These are phyloP conservation scores for Phytophthora europaea DNA, from an alignment of 352 stramenopile species.

Conservation along the genomic window DNA sequence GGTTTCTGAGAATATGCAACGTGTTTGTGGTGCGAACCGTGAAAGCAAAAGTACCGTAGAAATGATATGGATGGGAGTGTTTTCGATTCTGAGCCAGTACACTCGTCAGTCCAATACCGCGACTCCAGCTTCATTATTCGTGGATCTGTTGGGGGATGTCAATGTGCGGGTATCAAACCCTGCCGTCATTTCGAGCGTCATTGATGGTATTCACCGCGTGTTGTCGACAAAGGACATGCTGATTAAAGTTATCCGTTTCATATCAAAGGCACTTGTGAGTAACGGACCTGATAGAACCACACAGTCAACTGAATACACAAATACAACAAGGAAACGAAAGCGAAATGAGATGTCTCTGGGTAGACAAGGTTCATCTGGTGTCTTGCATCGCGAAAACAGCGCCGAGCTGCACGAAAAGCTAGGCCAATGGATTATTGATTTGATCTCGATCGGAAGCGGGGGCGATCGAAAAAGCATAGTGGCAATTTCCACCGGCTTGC, in stretches of 20 bases:
- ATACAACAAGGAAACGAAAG: slow-evolving; percentile 36
- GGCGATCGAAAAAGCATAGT: slow-evolving; percentile 41
- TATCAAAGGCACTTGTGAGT: slow-evolving; percentile 33
- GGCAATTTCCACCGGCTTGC: slow-evolving; percentile 44
- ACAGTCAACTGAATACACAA: slow-evolving; percentile 18
- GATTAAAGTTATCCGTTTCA: slow-evolving; percentile 33
- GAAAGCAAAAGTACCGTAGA: slow-evolving; percentile 24
- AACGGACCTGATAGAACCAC: slow-evolving; percentile 3
- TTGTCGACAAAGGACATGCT: slow-evolving; percentile 38
- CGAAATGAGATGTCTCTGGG: slow-evolving; percentile 22
- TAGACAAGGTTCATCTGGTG: not conserved
- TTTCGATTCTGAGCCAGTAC: slow-evolving; percentile 43
- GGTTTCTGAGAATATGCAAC: slow-evolving; percentile 32
- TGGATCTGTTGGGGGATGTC: slow-evolving; percentile 36
- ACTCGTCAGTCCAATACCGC: slow-evolving; percentile 30
- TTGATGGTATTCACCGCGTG: slow-evolving; percentile 35
- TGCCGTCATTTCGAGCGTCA: slow-evolving; percentile 26
- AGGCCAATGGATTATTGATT: slow-evolving; percentile 49
- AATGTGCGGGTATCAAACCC: slow-evolving; percentile 26
- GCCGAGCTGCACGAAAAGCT: slow-evolving; percentile 44
- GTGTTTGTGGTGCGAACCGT: slow-evolving; percentile 5
- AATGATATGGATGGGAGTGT: slow-evolving; percentile 32
- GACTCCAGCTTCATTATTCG: slow-evolving; percentile 32
- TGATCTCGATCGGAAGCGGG: slow-evolving; percentile 51
- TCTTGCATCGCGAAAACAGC: slow-evolving; percentile 17